These are phyloP conservation scores for Gossypium turneri DNA, from an alignment of 345 rosid species.

Conservation along the genomic window DNA sequence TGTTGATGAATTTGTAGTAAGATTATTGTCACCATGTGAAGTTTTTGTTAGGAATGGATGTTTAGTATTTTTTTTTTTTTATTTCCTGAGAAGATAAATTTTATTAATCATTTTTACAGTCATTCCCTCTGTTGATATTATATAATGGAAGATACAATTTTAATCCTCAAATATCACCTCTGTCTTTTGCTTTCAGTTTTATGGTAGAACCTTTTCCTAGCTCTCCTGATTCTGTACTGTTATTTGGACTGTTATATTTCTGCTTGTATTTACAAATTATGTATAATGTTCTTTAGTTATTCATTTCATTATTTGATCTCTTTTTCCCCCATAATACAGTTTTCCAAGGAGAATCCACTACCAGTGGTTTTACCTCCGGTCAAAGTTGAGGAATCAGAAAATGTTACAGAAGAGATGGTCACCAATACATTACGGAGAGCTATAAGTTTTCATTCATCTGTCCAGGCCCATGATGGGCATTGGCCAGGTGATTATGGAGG, in stretches of 20 bases:
- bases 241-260: not conserved
- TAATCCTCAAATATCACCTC: not conserved
- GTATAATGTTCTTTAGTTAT: not conserved
- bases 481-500: conserved; percentile 99
- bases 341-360: conserved; percentile 55
- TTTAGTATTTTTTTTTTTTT: not conserved
- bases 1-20: not conserved
- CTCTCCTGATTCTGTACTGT: not conserved
- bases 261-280: not conserved
- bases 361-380: conserved; percentile 43
- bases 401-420: conserved; percentile 58
- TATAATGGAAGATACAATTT: not conserved
- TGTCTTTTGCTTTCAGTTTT: not conserved
- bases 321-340: conserved; percentile 34
- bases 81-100: not conserved
- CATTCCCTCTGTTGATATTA: not conserved
- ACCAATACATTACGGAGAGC: conserved; percentile 59
- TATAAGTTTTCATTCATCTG: conserved; percentile 58
- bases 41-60: not conserved
- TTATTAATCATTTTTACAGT: not conserved
- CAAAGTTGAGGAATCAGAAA: conserved; percentile 51
- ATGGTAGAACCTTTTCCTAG: conserved; percentile 1
- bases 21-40: not conserved
- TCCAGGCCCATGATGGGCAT: conserved; percentile 89
- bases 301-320: not conserved